A percentile compares a stretch with the other conserved stretches of the same genome.
Evolutionary conservation across 2,329 filamentous ascomycete species (phyloP).

Genomic region (Aspergillus sp.): DNA sequence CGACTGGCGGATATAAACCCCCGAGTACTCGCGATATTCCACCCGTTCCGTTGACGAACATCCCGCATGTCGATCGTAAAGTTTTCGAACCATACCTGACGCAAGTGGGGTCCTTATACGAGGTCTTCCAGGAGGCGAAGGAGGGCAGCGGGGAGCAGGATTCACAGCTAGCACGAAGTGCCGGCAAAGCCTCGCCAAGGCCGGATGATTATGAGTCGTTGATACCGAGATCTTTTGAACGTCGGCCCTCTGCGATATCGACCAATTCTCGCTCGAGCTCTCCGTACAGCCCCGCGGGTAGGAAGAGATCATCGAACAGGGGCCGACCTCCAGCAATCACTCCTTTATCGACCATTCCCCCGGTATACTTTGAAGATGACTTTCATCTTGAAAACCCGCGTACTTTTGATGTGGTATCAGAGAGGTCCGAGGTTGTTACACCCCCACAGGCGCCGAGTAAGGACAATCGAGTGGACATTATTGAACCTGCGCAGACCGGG

Average conservation of each 20-base stretch:
- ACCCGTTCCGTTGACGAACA: slow-evolving; percentile 86
- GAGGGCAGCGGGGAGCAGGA: slow-evolving; percentile 68
- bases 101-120: slow-evolving; percentile 83
- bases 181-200: slow-evolving; percentile 39
- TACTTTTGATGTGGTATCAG: slow-evolving; percentile 94
- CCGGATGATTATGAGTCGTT: slow-evolving; percentile 52
- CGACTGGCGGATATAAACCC: slow-evolving; percentile 73
- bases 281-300: slow-evolving; percentile 49
- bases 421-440: slow-evolving; percentile 92
- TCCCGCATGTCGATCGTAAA: slow-evolving; percentile 73
- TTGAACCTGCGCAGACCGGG: slow-evolving; percentile 55
- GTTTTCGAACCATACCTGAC: slow-evolving; percentile 82
- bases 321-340: slow-evolving; percentile 70
- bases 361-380: slow-evolving; percentile 90
- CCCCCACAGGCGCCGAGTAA: slow-evolving; percentile 55
- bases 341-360: slow-evolving; percentile 86
- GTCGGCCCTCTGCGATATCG: slow-evolving; percentile 44
- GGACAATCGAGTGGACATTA: slow-evolving; percentile 57
- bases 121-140: slow-evolving; percentile 81
- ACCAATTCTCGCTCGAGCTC: slow-evolving; percentile 44
- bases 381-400: slow-evolving; percentile 95
- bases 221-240: slow-evolving; percentile 46
- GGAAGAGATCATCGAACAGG: slow-evolving; percentile 53
- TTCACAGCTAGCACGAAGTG: slow-evolving; percentile 45
- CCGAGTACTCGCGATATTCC: slow-evolving; percentile 89